Conservation (phyloP, 1,139 yeast genomes). For the Lodderomyces orthopsilosis region DNA sequence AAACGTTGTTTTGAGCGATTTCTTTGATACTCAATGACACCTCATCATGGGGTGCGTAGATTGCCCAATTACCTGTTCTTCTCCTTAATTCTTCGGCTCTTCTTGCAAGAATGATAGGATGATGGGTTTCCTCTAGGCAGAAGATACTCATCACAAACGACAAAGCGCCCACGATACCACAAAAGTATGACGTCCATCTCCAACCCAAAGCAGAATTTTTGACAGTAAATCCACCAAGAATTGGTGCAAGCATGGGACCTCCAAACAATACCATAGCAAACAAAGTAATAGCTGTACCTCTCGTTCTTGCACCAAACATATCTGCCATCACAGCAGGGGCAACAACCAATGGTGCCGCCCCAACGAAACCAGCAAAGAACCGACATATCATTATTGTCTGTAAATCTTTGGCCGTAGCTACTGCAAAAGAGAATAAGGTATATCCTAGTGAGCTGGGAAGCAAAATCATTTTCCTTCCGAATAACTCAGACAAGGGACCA, state of each 20-base stretch:
- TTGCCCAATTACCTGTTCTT: slow-evolving; percentile 68
- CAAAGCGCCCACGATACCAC: slow-evolving; percentile 46
- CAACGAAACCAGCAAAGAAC: slow-evolving; percentile 41
- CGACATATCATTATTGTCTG: slow-evolving; percentile 42
- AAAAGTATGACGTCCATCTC: slow-evolving; percentile 59
- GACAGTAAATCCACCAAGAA: slow-evolving; percentile 35
- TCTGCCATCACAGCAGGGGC: slow-evolving; percentile 46
- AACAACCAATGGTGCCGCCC: slow-evolving; percentile 44
- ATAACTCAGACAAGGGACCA: slow-evolving; percentile 44
- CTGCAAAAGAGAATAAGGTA: slow-evolving; percentile 36
- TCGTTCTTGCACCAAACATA: slow-evolving; percentile 27
- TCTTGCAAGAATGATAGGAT: slow-evolving; percentile 48
- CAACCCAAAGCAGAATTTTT: slow-evolving; percentile 41
- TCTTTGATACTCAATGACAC: slow-evolving; percentile 59
- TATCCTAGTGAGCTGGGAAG: slow-evolving; percentile 30
- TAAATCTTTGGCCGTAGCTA: slow-evolving; percentile 37
- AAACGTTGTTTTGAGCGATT: slow-evolving; percentile 63
- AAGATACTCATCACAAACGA: slow-evolving; percentile 30
- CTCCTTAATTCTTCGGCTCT: slow-evolving; percentile 64
- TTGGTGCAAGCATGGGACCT: slow-evolving; percentile 48
- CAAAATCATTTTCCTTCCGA: slow-evolving; percentile 34
- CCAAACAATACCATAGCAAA: slow-evolving; percentile 41
- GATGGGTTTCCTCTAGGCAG: slow-evolving; percentile 48
- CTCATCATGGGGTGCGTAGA: slow-evolving; percentile 81
- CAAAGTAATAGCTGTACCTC: slow-evolving; percentile 37